Base-by-base conservation (phyloP, 208 protist genomes). In the Trypanosoma mega region DNA sequence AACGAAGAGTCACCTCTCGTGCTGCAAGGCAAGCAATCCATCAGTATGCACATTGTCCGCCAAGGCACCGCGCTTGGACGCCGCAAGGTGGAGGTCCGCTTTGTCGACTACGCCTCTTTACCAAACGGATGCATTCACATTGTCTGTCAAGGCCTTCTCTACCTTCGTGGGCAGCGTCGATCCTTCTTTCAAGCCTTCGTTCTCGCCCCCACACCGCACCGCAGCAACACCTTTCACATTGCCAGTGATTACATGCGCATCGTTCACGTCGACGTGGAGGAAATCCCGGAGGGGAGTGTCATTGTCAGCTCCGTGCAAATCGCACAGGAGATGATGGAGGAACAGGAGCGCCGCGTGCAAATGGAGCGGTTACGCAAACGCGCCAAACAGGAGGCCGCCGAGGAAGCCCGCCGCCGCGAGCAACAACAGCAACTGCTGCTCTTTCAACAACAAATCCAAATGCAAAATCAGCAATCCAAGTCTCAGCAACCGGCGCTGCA, bases 171-270 rank as follows among this genome's bases (percentile, higher is more conserved):
- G 27, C 53, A 68, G 54, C 76, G 79, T 54, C 72, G 74, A 12
- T 70, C 69, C 18, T 91, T 91, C 62, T 58, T 85, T 23, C 88
- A 94, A 58, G 68, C 74, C 57, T 94, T 92, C 61, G 79, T 90
- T 36, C 75, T 94, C n/a, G 59, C 78, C 33, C 88, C 88, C 18
- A 91, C 85, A 11, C 58, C 52, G 67, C 78, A 84, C 76, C 82
- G 83, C 67, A 71, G 53, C 41, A 81, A 80, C 68, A 91, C 88
- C 9, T 92, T 85, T 72, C 74, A 91, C 83, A 90, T 94, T 50
- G 78, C 74, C 46, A 79, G 75, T 23, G 88, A 94, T 59, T 92
- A 87, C 65, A 70, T 92, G 29, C 85, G 88, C 61, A 83, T 92
- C 56, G 65, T 92, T 18, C 66, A 72, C 50, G 70, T 71, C 4